Conservation (phyloP, 345 rosid species). For the Garcia nutans region DNA sequence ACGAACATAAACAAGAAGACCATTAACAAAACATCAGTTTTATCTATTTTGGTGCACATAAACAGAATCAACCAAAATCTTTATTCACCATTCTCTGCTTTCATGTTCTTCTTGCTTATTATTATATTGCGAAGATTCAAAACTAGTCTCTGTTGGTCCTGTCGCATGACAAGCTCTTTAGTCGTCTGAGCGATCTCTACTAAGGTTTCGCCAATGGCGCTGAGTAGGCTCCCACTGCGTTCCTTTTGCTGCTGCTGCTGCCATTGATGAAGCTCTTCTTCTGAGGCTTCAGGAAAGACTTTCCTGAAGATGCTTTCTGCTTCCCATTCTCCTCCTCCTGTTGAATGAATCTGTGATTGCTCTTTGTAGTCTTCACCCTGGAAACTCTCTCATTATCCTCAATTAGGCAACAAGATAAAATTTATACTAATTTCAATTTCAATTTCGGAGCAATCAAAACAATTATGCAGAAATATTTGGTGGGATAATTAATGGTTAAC, state of each 20-base stretch:
- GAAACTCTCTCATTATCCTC: slow-evolving; percentile 23
- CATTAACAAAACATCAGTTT: not conserved
- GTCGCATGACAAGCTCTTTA: slow-evolving; percentile 45
- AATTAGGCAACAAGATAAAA: not conserved
- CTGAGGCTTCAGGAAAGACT: not conserved
- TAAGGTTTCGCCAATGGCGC: slow-evolving; percentile 76
- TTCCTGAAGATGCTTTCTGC: slow-evolving; percentile 1
- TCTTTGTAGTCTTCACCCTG: slow-evolving; percentile 24
- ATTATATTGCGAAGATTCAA: not conserved
- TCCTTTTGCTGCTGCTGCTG: slow-evolving; percentile 12
- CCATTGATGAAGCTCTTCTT: not conserved
- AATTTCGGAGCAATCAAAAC: not conserved
- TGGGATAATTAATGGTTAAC: no score
- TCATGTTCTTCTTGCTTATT: slow-evolving; percentile 1
- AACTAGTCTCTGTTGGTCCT: slow-evolving; percentile 10
- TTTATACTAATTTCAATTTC: not conserved
- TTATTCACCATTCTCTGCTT: not conserved
- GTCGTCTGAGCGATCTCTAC: slow-evolving; percentile 66
- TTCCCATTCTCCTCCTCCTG: slow-evolving; percentile 21
- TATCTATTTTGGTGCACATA: no score
- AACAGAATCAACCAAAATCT: not conserved
- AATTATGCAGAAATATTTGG: no score
- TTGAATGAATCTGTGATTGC: slow-evolving; percentile 17
- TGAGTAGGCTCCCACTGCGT: slow-evolving; percentile 46
- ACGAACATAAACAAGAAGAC: not conserved